Evolutionary conservation across 2,329 filamentous ascomycete genomes (phyloP).

Genomic region (Blastomyces silverae): DNA sequence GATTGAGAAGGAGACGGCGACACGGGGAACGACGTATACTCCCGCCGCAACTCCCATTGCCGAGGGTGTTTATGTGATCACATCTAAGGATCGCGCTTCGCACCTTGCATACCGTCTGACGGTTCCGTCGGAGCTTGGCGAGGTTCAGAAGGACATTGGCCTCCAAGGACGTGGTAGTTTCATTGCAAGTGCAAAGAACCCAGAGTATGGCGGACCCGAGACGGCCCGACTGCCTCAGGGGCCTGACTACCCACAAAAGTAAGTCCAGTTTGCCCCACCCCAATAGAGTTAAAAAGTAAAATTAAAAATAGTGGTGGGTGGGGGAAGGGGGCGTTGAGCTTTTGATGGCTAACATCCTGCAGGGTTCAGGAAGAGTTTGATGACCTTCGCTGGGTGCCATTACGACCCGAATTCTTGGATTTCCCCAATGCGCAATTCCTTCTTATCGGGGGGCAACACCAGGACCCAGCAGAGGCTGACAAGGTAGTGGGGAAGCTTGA

Average conservation of each 20-base stretch:
- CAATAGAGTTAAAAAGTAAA: not conserved
- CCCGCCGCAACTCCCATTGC: slow-evolving; percentile 69
- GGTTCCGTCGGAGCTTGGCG: slow-evolving; percentile 60
- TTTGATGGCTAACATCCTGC: not conserved
- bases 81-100: slow-evolving; percentile 61
- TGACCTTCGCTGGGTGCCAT: slow-evolving; percentile 65
- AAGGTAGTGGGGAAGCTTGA: slow-evolving; percentile 69
- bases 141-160: slow-evolving; percentile 70
- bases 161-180: slow-evolving; percentile 66
- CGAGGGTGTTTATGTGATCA: slow-evolving; percentile 79
- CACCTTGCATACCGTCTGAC: slow-evolving; percentile 78
- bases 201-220: slow-evolving; percentile 51
- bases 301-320: no score
- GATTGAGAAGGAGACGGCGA: slow-evolving; percentile 68
- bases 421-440: slow-evolving; percentile 70
- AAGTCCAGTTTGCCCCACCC: slow-evolving; percentile 28
- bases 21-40: slow-evolving; percentile 59
- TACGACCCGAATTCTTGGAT: slow-evolving; percentile 66
- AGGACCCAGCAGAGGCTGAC: slow-evolving; percentile 54
- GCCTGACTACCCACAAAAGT: slow-evolving; percentile 66
- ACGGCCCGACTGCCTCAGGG: slow-evolving; percentile 56
- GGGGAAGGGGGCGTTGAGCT: not conserved
- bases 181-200: slow-evolving; percentile 73
- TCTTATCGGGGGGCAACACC: slow-evolving; percentile 57
- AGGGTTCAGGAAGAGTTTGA: slow-evolving; percentile 66